These are phyloP conservation scores for Aspergillus cavernicola DNA, from an alignment of 495 filamentous ascomycete genomes.

Conservation along the genomic window DNA sequence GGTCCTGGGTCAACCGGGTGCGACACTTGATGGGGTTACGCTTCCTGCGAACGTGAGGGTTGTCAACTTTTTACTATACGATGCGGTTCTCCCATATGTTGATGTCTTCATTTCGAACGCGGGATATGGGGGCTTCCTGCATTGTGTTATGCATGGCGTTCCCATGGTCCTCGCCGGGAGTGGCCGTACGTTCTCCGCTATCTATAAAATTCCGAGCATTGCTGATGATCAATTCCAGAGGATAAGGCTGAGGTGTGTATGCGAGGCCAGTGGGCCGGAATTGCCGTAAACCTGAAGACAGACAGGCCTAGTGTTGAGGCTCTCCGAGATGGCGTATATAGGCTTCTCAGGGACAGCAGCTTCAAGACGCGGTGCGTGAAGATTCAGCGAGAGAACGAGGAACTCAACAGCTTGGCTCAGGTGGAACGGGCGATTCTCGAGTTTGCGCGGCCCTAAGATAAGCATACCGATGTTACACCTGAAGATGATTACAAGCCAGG, in stretches of 20 bases:
- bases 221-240: neutral
- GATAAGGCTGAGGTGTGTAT: constrained; percentile 6
- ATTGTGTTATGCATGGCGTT: constrained; percentile 5
- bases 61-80: constrained; percentile 2
- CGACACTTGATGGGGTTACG: neutral
- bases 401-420: neutral
- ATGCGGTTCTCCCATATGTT: neutral
- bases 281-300: constrained; percentile 1
- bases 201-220: neutral
- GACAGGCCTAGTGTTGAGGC: neutral
- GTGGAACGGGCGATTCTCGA: neutral
- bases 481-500: too few relatives aligned
- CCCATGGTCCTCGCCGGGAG: constrained; percentile 7
- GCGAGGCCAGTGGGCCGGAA: constrained; percentile 7
- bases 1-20: neutral
- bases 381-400: constrained; percentile 7
- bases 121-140: constrained; percentile 5
- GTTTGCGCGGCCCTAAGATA: too few relatives aligned
- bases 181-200: neutral
- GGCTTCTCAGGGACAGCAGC: neutral
- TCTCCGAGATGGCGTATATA: neutral
- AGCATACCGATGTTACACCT: too few relatives aligned
- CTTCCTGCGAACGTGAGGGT: neutral
- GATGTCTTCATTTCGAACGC: constrained; percentile 6
- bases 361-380: constrained; percentile 3